Evolutionary conservation across 2,329 filamentous ascomycete genomes (phyloP).

Genomic region (Eutypella sp.): DNA sequence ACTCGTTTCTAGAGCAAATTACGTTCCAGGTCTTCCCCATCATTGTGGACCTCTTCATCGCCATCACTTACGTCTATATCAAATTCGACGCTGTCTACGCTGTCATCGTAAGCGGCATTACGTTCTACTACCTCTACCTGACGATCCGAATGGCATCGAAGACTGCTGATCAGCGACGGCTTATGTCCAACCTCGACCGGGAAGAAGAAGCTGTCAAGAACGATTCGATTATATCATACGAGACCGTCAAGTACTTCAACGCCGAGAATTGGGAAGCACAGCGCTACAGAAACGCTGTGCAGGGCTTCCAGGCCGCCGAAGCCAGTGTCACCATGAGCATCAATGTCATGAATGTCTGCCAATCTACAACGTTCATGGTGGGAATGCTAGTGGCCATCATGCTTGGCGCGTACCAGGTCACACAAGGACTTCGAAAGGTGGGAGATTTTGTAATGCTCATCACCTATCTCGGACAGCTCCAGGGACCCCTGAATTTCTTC

Average conservation of each 20-base stretch:
- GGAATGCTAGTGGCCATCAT: constrained; percentile 68
- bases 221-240: constrained; percentile 97
- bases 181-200: constrained; percentile 91
- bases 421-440: constrained; percentile 57
- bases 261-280: constrained; percentile 75
- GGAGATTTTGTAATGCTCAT: constrained; percentile 70
- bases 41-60: constrained; percentile 82
- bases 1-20: constrained; percentile 91
- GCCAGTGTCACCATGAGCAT: constrained; percentile 72
- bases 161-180: constrained; percentile 80
- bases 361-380: constrained; percentile 74
- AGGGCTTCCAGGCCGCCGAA: constrained; percentile 67
- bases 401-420: constrained; percentile 73
- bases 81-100: constrained; percentile 86
- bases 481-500: constrained; percentile 79
- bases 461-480: constrained; percentile 74
- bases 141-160: constrained; percentile 95
- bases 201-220: constrained; percentile 98
- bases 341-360: constrained; percentile 75
- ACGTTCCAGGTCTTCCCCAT: constrained; percentile 95
- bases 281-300: constrained; percentile 66
- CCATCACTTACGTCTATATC: constrained; percentile 74
- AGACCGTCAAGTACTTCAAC: constrained; percentile 90
- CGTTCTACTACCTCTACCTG: constrained; percentile 93
- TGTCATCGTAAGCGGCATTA: constrained; percentile 82